These are phyloP conservation scores for Kluyveromyces sp. DNA, from an alignment of 1,139 yeast genomes.

Conservation along the genomic window DNA sequence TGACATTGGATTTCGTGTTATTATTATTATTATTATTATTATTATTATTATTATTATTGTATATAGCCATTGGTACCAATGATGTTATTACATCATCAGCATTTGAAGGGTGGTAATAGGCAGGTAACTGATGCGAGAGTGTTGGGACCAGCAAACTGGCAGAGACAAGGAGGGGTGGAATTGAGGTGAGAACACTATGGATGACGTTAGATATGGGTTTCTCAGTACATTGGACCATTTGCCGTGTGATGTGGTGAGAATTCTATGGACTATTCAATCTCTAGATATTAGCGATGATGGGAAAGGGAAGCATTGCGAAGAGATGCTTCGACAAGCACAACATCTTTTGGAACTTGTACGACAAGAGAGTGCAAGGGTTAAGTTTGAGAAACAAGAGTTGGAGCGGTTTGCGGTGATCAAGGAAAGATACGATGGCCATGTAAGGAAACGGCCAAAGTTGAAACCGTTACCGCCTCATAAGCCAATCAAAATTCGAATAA, in stretches of 20 bases:
- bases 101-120: no score
- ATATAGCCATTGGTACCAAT: no score
- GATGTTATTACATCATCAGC: no score
- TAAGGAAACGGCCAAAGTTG: constrained; percentile 8
- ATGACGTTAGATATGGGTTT: constrained; percentile 25
- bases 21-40: no score
- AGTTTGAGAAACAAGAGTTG: constrained; percentile 14
- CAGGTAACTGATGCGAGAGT: no score
- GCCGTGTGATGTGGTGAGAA: constrained; percentile 42
- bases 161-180: not conserved
- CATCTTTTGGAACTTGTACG: constrained; percentile 12
- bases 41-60: no score
- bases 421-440: constrained; percentile 12
- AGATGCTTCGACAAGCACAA: constrained; percentile 14
- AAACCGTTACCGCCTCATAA: constrained; percentile 3
- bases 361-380: constrained; percentile 10
- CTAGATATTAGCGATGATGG: constrained; percentile 27
- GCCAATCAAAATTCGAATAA: constrained; percentile 13
- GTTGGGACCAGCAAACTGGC: no score
- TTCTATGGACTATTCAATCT: constrained; percentile 41
- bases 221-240: constrained; percentile 37
- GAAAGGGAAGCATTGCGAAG: constrained; percentile 8
- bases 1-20: no score
- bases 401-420: constrained; percentile 12
- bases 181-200: not conserved